Evolutionary conservation across 1,284 basidiomycete species (phyloP).

Genomic region (Apiotrichum brassicae): DNA sequence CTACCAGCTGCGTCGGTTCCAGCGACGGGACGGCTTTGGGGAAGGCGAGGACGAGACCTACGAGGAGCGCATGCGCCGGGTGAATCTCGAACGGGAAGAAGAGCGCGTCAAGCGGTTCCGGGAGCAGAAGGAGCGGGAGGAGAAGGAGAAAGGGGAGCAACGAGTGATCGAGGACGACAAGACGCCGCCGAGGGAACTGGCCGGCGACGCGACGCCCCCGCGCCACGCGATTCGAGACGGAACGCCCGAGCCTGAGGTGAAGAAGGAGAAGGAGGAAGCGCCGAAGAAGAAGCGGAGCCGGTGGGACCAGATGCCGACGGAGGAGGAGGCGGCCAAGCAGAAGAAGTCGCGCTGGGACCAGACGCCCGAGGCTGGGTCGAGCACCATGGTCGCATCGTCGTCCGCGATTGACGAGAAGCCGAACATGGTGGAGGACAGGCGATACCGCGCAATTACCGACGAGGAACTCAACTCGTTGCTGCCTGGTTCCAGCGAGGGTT

Average conservation of each 20-base stretch:
- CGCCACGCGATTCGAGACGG: constrained; percentile 52
- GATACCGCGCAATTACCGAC: constrained; percentile 89
- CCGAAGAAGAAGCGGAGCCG: constrained; percentile 89
- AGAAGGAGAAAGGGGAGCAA: constrained; percentile 49
- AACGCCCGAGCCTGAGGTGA: constrained; percentile 46
- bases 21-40: constrained; percentile 53
- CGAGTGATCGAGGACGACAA: constrained; percentile 56
- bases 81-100: constrained; percentile 90
- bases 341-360: constrained; percentile 58
- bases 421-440: constrained; percentile 89
- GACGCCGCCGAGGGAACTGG: constrained; percentile 49
- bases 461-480: constrained; percentile 91
- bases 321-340: constrained; percentile 60
- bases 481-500: constrained; percentile 67
- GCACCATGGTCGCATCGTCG: constrained; percentile 45
- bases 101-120: constrained; percentile 73
- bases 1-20: constrained; percentile 90
- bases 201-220: constrained; percentile 22
- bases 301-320: constrained; percentile 81
- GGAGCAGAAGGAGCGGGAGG: constrained; percentile 71
- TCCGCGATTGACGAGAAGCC: constrained; percentile 32
- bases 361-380: constrained; percentile 36
- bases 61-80: constrained; percentile 91
- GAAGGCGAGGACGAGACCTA: constrained; percentile 73
- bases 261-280: constrained; percentile 45